Percentiles rank a stretch among this genome's conserved stretches.
phyloP scores from a whole-genome alignment of 2,329 filamentous ascomycete species.

The Sclerotinia nivalis region DNA sequence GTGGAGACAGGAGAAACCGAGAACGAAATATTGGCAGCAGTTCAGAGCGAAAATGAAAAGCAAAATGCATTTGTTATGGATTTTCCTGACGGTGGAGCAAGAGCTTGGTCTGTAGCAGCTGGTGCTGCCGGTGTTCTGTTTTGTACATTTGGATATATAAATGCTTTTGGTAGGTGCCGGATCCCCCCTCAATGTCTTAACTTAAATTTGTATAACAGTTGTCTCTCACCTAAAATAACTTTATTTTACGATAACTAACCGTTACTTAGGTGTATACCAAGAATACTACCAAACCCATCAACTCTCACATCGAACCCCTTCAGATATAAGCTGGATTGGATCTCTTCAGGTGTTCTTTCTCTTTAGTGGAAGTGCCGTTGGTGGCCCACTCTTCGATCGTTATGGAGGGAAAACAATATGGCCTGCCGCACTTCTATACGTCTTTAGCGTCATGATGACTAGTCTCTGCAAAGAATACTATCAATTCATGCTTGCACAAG shows the following conservation, averaged over 20 bases:
- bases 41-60: neutral
- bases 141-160: conserved; percentile 51
- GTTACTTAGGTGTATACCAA: conserved; percentile 50
- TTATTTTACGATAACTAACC: neutral
- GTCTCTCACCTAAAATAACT: neutral
- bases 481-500: conserved; percentile 43
- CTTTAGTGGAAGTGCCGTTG: conserved; percentile 14
- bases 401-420: conserved; percentile 54
- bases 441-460: conserved; percentile 42
- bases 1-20: neutral
- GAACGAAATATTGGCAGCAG: neutral
- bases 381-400: conserved; percentile 22
- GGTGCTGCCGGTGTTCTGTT: conserved; percentile 48
- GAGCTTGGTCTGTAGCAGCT: conserved; percentile 56
- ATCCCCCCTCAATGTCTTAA: neutral
- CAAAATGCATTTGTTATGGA: conserved; percentile 8
- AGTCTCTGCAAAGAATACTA: conserved; percentile 42
- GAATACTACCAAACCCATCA: conserved; percentile 55
- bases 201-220: neutral
- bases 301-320: conserved; percentile 44
- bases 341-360: conserved; percentile 20
- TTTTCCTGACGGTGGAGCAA: conserved; percentile 53
- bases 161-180: conserved; percentile 38
- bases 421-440: conserved; percentile 29
- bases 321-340: conserved; percentile 20